These are phyloP conservation scores for Kodamaea laetipori DNA, from an alignment of 805 yeast genomes.

Conservation along the genomic window DNA sequence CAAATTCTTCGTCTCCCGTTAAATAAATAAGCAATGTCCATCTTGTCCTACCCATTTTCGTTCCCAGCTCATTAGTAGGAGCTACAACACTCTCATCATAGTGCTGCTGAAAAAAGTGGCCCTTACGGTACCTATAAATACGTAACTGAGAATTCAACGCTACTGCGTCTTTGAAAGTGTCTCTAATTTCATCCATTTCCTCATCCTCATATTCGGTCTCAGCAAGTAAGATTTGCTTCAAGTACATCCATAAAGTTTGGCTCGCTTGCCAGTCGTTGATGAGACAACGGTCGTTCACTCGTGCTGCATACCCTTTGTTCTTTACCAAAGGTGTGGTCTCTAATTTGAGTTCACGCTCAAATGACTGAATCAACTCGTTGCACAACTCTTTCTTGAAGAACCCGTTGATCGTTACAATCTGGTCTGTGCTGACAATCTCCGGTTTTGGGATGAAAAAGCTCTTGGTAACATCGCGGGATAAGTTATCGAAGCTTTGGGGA, in stretches of 20 bases:
- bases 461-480: constrained; percentile 14
- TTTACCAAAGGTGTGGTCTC: constrained; percentile 53
- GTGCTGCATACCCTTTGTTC: constrained; percentile 55
- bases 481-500: constrained; percentile 19
- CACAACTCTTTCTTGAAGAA: constrained; percentile 42
- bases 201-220: constrained; percentile 31
- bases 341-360: constrained; percentile 29
- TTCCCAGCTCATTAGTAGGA: constrained; percentile 24
- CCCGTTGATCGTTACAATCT: constrained; percentile 43
- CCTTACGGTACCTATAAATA: constrained; percentile 54
- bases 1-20: constrained; percentile 56
- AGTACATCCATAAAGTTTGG: constrained; percentile 44
- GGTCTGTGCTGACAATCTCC: constrained; percentile 31
- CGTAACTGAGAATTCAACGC: constrained; percentile 60
- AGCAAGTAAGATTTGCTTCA: constrained; percentile 32
- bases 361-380: constrained; percentile 39
- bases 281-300: constrained; percentile 55
- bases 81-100: constrained; percentile 58
- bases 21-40: constrained; percentile 64
- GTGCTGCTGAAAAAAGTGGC: constrained; percentile 62
- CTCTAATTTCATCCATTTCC: constrained; percentile 22
- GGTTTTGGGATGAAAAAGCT: constrained; percentile 24
- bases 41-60: constrained; percentile 42
- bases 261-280: constrained; percentile 42
- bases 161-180: constrained; percentile 38